These are phyloP conservation scores for Xylaria sp. DNA, from an alignment of 2,329 filamentous ascomycete species.

Conservation along the genomic window DNA sequence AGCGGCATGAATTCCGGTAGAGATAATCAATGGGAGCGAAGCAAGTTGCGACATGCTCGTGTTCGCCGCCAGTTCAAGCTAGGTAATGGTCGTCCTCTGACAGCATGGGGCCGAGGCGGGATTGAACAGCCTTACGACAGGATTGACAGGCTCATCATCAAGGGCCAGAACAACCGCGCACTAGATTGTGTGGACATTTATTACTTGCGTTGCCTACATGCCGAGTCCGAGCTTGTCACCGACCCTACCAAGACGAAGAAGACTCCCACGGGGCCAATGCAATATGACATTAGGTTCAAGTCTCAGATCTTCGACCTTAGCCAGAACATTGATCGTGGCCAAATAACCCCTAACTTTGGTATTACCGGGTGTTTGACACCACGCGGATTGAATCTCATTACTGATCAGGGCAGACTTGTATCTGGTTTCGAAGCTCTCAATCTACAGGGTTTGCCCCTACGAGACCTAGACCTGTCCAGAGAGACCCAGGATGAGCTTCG, in stretches of 20 bases:
- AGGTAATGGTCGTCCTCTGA: conserved; percentile 66
- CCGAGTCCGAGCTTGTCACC: conserved; percentile 45
- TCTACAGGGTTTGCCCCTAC: conserved; percentile 75
- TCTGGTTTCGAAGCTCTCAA: conserved; percentile 70
- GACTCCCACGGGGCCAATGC: not conserved
- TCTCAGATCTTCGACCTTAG: conserved; percentile 69
- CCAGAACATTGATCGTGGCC: conserved; percentile 75
- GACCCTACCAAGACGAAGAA: not conserved
- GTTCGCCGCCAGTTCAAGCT: conserved; percentile 62
- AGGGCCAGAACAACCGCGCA: conserved; percentile 66
- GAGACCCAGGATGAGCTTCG: conserved; percentile 71
- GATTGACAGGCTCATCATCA: conserved; percentile 51
- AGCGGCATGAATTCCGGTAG: conserved; percentile 39
- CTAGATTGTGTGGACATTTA: conserved; percentile 74
- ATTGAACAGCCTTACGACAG: conserved; percentile 49
- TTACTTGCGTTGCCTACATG: conserved; percentile 59
- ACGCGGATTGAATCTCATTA: conserved; percentile 68
- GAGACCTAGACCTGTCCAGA: conserved; percentile 69
- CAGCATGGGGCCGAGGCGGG: conserved; percentile 67
- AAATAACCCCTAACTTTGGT: conserved; percentile 61
- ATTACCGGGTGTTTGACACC: conserved; percentile 76
- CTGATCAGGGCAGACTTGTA: conserved; percentile 68
- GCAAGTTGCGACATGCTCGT: conserved; percentile 67
- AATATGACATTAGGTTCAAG: conserved; percentile 63
- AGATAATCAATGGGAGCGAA: conserved; percentile 63